Evolutionary conservation across 1,284 basidiomycete genomes (phyloP), one percentile per base, ranked within the genome.

Genomic region (Porodaedalea pini): DNA sequence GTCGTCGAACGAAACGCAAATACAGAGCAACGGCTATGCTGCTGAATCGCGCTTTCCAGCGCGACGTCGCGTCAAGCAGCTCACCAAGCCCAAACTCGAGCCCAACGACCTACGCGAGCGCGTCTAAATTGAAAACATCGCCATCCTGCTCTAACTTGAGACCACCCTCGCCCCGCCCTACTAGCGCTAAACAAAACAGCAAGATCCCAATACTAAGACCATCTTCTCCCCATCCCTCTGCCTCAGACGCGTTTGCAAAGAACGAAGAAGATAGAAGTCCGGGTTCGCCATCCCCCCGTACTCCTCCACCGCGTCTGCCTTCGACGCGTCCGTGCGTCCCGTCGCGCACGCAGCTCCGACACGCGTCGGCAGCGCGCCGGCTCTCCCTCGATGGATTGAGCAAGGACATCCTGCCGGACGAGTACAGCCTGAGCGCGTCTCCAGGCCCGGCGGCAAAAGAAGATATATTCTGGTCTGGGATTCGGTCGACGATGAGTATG

Each of bases 361-460:
- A 56, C 47, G 54, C 54, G 27, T 40, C 31, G 19, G 54, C 54
- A n/a, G 45, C 37, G 44, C 54, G 54, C 32, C 44, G 45, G 23
- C 29, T 56, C 17, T 56, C 47, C 25, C 4, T 29, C 36, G 54
- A 39, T 10, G 44, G 32, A 11, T 11, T 25, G n/a, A n/a, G 29
- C 13, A n/a, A 40, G 23, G 36, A 56, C 17, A 29, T 39, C 15
- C 25, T 49, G 7, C 45, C 34, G 7, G 32, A 40, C n/a, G 32
- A 40, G n/a, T 41, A 54, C 15, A 36, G 15, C 2, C 7, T 31
- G 2, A 15, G 27, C 23, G 4, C 15, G 17, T 19, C 31, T 4
- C 4, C n/a, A 21, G 31, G 31, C n/a, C n/a, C n/a, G 15, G 23
- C 10, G 32, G 21, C 15, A 37, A 17, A 36, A n/a, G 49, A 19